Base-by-base conservation (phyloP, 139 green algal species). In the Chlamydomonas sp. region DNA sequence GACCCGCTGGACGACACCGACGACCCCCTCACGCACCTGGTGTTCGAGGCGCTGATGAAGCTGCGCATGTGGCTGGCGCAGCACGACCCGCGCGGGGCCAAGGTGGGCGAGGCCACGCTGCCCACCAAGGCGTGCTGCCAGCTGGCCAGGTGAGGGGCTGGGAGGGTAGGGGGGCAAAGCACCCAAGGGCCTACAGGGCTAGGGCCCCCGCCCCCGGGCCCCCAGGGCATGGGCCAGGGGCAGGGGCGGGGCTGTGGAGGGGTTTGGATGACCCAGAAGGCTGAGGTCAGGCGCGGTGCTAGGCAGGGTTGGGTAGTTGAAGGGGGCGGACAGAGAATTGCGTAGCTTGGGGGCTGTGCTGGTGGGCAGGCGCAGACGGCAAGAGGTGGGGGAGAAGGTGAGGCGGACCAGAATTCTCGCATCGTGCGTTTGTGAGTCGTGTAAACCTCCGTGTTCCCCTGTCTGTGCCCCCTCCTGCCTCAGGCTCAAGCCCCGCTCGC, bases 41-140 rank as follows among this genome's bases (percentile, higher is more conserved):
- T 79, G 80, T 79, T 71, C 69, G 80, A 86, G 20, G 68, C 80
- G 5, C 80, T 86, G 49, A 59, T 86, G 31, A 71, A 86, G 72
- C 62, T 86, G 71, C 82, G 82, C 69, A 71, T 60, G 60, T 86
- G 82, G 82, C 62, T 86, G 82, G 82, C 82, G 3, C 59, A 12
- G 2, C 17, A 86, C 72, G 17, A 18, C 82, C 71, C 20, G 8
- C 71, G 79, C 60, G 8, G 69, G 2, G 71, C 71, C 71, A 86
- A 86, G 82, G 63, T 74, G 67, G 80, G 69, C 9, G 82, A 86
- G 72, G 75, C 82, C 18, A 86, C 79, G 17, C 62, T 86, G 82
- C 82, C 82, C 6, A 63, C 60, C 5, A 4, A 71, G 0, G 82
- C 79, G 4, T n/a, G 79, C n/a, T 80, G 73, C 60, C 82, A 86